Base-by-base conservation (phyloP, 495 filamentous ascomycete genomes). In the Copromyces sp. region DNA sequence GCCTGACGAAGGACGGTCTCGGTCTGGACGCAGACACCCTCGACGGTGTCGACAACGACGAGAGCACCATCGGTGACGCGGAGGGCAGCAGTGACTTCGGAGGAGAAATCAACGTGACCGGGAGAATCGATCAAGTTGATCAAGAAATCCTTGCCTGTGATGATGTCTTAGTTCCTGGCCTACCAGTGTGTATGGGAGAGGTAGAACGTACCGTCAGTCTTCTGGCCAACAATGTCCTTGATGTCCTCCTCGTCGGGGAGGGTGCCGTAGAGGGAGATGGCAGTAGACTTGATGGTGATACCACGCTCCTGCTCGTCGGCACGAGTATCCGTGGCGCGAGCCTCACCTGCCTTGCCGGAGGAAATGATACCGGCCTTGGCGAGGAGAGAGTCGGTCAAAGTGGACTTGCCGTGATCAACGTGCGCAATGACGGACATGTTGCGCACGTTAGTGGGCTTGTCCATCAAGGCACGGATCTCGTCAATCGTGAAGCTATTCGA, bases 41-140 rank as follows among this genome's bases (percentile, higher is more conserved):
- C 95, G 79, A 99, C 91, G 85, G 95, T 98, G 86, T 99, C 95
- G 87, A 99, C 95, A 82, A 99, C 95, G 82, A 99, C 95, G 74
- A 99, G 91, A 76, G 95, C 95, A 91, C 95, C 95, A 81, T 99
- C 95, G 78, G 95, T 99, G 86, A 99, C 95, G 92, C 95, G 95
- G 79, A 99, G 94, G 81, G 95, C 95, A 82, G 95, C 95, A 80
- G 95, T 99, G 82, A 99, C 95, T 84, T 99, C 95, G 75, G 95
- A 99, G 32, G 95, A 99, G 91, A 99, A 99, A 87, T 99, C 95
- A 84, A 99, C 95, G 94, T 99, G 95, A 87, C 95, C 95, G 74
- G 95, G 95, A 39, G 95, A 99, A 84, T 99, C 95, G 86, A 99
- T 99, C 89, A 99, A 87, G 90, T 99, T 99, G 89, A 99, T 95